Percentiles rank a stretch among this genome's conserved stretches.
phyloP scores from a whole-genome alignment of 768 basidiomycete genomes.

The Jaapia argillacea region DNA sequence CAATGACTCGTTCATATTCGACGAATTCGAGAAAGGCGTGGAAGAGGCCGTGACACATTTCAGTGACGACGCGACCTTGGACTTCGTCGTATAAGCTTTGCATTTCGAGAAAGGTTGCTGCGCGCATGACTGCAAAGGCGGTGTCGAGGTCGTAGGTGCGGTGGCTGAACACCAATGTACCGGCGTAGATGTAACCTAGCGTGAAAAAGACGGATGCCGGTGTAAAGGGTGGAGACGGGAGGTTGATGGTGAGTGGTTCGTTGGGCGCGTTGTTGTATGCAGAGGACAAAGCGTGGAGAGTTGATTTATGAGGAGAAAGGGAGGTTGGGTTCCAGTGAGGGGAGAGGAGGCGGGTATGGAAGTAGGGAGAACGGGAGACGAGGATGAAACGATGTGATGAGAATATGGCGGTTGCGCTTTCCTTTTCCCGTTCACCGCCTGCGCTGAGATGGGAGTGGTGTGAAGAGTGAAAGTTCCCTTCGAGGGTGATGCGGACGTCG shows the following conservation, averaged over 20 bases:
- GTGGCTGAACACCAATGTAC: conserved; percentile 88
- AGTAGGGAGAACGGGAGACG: conserved; percentile 82
- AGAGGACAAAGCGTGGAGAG: conserved; percentile 20
- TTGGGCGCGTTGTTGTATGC: conserved; percentile 14
- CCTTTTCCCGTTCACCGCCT: too few relatives aligned
- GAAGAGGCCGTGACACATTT: conserved; percentile 87
- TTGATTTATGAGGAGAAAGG: too few relatives aligned
- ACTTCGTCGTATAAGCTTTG: conserved; percentile 68
- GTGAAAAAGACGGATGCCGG: conserved; percentile 92
- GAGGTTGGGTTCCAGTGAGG: conserved; percentile 33
- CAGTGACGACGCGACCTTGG: conserved; percentile 73
- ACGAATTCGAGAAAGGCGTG: conserved; percentile 73
- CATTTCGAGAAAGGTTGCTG: conserved; percentile 73
- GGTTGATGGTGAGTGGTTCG: conserved; percentile 51
- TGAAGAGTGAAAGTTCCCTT: conserved; percentile 53
- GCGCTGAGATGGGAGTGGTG: too few relatives aligned
- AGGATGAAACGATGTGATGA: conserved; percentile 91
- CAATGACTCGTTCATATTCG: conserved; percentile 69
- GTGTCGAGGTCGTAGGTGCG: conserved; percentile 89
- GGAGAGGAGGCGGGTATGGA: conserved; percentile 66
- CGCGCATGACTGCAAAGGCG: conserved; percentile 80
- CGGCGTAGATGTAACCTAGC: conserved; percentile 90
- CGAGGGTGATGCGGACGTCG: conserved; percentile 77
- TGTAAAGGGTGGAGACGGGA: conserved; percentile 91
- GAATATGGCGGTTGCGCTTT: conserved; percentile 73